Percentiles rank a stretch among this genome's conserved stretches.
phyloP scores from a whole-genome alignment of 2,329 filamentous ascomycete species.

The Cladosporium sp. region DNA sequence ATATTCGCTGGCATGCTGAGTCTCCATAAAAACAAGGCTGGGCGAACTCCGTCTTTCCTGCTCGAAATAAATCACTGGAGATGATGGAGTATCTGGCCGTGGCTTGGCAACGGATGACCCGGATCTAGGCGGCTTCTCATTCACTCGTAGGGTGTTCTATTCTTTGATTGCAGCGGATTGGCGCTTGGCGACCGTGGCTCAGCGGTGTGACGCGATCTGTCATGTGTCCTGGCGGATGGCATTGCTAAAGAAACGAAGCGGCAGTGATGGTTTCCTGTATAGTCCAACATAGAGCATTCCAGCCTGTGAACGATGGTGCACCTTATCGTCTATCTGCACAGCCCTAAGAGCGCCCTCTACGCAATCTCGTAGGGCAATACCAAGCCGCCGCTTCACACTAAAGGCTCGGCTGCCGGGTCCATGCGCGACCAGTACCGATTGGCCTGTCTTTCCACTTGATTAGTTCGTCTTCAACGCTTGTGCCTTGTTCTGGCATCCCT shows the following conservation, averaged over 20 bases:
- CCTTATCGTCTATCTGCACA: background rate
- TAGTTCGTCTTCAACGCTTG: background rate
- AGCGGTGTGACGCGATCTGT: background rate
- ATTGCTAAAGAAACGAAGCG: background rate
- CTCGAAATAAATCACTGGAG: background rate
- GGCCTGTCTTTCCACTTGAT: background rate
- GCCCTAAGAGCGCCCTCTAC: background rate
- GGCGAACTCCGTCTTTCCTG: background rate
- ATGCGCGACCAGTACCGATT: constrained; percentile 5
- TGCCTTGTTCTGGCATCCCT: background rate
- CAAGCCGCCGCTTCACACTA: background rate
- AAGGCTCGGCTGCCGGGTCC: background rate
- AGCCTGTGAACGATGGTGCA: background rate
- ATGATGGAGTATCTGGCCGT: background rate
- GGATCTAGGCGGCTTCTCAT: background rate
- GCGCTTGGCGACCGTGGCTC: background rate
- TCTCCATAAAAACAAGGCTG: background rate
- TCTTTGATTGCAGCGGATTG: background rate
- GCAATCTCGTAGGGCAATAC: constrained; percentile 1
- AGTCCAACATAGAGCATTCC: too few relatives aligned
- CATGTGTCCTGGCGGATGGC: background rate
- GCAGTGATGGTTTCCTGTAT: background rate
- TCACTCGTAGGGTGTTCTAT: background rate
- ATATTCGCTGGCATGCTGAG: background rate
- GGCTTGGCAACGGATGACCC: background rate